Conservation (phyloP, 768 basidiomycete genomes). For the Kwoniella sp. region DNA sequence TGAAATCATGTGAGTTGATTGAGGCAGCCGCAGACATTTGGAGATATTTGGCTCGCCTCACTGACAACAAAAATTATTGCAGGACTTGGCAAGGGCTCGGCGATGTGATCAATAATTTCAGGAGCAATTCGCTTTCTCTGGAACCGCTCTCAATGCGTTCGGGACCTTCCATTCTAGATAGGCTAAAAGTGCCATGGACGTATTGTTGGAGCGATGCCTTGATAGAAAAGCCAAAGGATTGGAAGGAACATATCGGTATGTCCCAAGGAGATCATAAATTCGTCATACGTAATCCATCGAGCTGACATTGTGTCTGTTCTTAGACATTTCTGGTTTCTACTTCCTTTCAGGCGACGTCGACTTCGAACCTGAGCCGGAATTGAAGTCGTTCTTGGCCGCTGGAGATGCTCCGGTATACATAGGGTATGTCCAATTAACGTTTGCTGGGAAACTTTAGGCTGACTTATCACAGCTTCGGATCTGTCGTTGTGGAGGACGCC, state of each 20-base stretch:
- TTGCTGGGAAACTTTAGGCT: conserved; percentile 36
- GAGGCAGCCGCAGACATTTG: neutral
- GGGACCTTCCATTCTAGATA: conserved; percentile 63
- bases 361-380: conserved; percentile 61
- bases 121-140: conserved; percentile 61
- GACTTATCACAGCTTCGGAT: conserved; percentile 59
- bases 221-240: conserved; percentile 67
- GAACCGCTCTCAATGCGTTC: conserved; percentile 60
- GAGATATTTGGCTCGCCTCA: neutral
- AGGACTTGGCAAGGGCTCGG: conserved; percentile 59
- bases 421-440: conserved; percentile 59
- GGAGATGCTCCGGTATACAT: conserved; percentile 66
- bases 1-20: conserved; percentile 60
- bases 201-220: conserved; percentile 67
- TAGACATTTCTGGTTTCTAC: conserved; percentile 69
- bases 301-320: neutral
- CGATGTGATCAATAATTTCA: conserved; percentile 65
- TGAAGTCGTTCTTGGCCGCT: conserved; percentile 61
- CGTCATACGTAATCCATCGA: no score
- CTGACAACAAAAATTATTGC: neutral
- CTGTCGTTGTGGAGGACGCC: conserved; percentile 66
- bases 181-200: conserved; percentile 65
- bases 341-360: conserved; percentile 64
- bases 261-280: neutral
- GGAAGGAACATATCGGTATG: conserved; percentile 66